These are phyloP conservation scores for Mycotypha africana DNA, from an alignment of 371 early-diverging fungal genomes.

Conservation along the genomic window DNA sequence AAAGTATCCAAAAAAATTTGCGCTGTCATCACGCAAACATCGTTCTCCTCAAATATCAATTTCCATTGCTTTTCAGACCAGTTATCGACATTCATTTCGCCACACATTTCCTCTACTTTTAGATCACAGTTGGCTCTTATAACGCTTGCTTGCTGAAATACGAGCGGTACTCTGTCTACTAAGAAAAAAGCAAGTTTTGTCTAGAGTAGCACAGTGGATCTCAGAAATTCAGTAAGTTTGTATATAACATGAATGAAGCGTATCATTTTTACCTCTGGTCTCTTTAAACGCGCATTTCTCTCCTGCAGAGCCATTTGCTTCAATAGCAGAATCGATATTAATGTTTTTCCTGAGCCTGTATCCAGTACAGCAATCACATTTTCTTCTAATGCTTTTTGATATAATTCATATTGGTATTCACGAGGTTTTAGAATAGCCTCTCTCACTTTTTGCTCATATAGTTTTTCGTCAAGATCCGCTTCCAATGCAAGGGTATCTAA, in stretches of 20 bases:
- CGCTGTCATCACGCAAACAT: constrained; percentile 86
- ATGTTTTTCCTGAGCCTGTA: constrained; percentile 93
- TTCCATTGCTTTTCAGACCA: constrained; percentile 62
- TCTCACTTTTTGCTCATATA: constrained; percentile 6
- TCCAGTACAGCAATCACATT: constrained; percentile 88
- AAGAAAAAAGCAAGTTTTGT: constrained; percentile 67
- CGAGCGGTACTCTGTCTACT: constrained; percentile 84
- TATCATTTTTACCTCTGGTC: constrained; percentile 27
- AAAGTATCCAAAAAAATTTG: constrained; percentile 78
- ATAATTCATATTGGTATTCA: constrained; percentile 77
- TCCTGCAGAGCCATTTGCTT: constrained; percentile 56
- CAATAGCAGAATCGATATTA: constrained; percentile 83
- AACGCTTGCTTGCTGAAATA: constrained; percentile 77
- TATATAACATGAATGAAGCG: background rate
- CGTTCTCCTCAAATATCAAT: constrained; percentile 43
- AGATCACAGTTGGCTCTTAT: constrained; percentile 62
- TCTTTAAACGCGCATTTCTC: constrained; percentile 17
- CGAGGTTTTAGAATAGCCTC: constrained; percentile 45
- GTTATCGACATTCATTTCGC: constrained; percentile 62
- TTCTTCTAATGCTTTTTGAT: constrained; percentile 52
- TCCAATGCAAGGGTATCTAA: constrained; percentile 13
- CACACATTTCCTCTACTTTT: constrained; percentile 56
- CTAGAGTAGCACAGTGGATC: no score
- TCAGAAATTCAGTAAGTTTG: background rate
- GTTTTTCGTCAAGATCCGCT: constrained; percentile 11